Evolutionary conservation across 495 filamentous ascomycete genomes (phyloP), one percentile per base, ranked within the genome.

Genomic region (Bryoglossum gracile): DNA sequence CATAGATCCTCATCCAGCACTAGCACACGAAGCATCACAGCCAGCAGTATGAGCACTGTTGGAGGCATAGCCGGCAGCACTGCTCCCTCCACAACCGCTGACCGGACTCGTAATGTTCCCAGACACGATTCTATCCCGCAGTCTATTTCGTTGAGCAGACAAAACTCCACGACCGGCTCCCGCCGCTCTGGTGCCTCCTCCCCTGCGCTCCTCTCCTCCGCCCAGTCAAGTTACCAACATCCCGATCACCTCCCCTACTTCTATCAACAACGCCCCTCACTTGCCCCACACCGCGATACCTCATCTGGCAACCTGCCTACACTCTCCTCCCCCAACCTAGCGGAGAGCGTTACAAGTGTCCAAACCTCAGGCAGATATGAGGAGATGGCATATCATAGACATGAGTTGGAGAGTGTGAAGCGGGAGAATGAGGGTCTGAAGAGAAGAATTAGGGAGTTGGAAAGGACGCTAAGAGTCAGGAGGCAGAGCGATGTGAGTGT

Each of bases 391-490:
- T 72, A 77, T 43, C 82, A 86, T 47, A 75, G 80, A 33, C 70
- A 72, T 39, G 88, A 94, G 59, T 58, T 92, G 10, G 88, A 94
- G 38, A 65, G 65, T 4, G 76, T 83, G 30, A 88, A 84, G 65
- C 68, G 74, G 8, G 89, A 95, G 67, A 95, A 95, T 58, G 89
- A 94, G 46, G 62, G 70, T 30, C 69, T 95, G 36, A 82, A 82
- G 56, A 70, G 74, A 41, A 76, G 86, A 17, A 78, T 95, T 18
- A 74, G 81, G 40, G 87, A 90, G 51, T 65, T 94, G 24, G 89
- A 94, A 57, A 60, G 71, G 9, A 60, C 62, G 46, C 56, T 78
- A 33, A 66, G 68, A 4, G 68, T 70, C 5, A 65, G 69, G 14
- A 60, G 71, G 47, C 66, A 63, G 23, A 71, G 70, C 46, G 71